Conservation (phyloP, 345 rosid genomes). For the Raphanus sativus region DNA sequence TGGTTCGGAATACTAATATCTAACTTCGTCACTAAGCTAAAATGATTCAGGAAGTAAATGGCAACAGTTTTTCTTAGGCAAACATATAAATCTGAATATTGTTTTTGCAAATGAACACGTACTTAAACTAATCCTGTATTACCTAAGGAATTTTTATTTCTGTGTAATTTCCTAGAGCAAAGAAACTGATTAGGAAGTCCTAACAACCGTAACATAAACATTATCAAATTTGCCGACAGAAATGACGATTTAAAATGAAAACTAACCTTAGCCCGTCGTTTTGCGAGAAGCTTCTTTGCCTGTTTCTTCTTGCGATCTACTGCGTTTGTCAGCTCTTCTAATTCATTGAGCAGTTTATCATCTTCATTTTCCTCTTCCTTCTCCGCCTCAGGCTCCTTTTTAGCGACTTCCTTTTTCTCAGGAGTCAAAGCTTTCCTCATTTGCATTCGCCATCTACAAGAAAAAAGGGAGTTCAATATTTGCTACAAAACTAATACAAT, state of each 20-base stretch:
- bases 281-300: constrained; percentile 66
- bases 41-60: no score
- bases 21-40: no score
- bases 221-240: background rate
- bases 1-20: no score
- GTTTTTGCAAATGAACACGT: no score
- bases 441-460: constrained; percentile 82
- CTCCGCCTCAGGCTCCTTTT: constrained; percentile 39
- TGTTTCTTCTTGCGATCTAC: constrained; percentile 80
- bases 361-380: constrained; percentile 67
- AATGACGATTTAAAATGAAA: background rate
- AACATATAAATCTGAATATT: no score
- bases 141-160: background rate
- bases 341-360: constrained; percentile 83
- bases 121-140: no score
- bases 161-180: background rate
- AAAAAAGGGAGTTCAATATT: constrained; percentile 1
- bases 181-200: background rate
- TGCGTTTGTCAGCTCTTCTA: constrained; percentile 82
- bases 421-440: constrained; percentile 75
- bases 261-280: constrained; percentile 80
- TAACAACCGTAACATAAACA: background rate
- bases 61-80: no score
- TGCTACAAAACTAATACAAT: background rate
- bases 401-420: constrained; percentile 50